Conservation (phyloP, 164 flowering plant species). For the Kingdonia uniflora region DNA sequence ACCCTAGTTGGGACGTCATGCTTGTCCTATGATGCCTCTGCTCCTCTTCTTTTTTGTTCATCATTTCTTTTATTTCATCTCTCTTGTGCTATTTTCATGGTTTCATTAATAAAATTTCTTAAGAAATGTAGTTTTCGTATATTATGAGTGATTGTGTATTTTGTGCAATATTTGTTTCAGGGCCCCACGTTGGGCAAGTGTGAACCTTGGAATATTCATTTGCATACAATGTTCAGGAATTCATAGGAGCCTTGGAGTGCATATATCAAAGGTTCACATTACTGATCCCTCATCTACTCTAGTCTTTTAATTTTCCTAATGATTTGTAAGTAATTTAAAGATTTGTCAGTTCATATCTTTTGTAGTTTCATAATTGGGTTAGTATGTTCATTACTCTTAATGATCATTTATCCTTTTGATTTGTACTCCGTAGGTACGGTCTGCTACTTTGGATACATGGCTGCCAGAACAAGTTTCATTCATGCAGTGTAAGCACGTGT, state of each 20-base stretch:
- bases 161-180: not conserved
- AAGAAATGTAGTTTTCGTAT: not conserved
- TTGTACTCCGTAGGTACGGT: conserved; percentile 50
- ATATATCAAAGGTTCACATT: conserved; percentile 49
- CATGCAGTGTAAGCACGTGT: conserved; percentile 57
- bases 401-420: not conserved
- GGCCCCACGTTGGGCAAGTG: conserved; percentile 57
- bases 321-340: not conserved
- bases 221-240: conserved; percentile 73
- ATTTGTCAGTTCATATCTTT: not conserved
- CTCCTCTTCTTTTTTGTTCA: not conserved
- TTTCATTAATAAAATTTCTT: not conserved
- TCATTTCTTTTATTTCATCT: not conserved
- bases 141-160: too few species aligned
- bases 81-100: not conserved
- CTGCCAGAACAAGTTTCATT: conserved; percentile 92
- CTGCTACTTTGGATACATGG: conserved; percentile 93
- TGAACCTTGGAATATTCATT: conserved; percentile 58
- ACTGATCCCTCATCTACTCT: too few species aligned
- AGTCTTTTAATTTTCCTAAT: not conserved
- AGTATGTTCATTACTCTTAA: too few species aligned
- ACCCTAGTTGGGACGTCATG: too few species aligned
- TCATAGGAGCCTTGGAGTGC: conserved; percentile 55
- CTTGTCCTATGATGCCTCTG: too few species aligned
- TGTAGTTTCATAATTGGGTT: not conserved